phyloP scores from a whole-genome alignment of 2,329 filamentous ascomycete genomes.

The Fusarium caatingaense region DNA sequence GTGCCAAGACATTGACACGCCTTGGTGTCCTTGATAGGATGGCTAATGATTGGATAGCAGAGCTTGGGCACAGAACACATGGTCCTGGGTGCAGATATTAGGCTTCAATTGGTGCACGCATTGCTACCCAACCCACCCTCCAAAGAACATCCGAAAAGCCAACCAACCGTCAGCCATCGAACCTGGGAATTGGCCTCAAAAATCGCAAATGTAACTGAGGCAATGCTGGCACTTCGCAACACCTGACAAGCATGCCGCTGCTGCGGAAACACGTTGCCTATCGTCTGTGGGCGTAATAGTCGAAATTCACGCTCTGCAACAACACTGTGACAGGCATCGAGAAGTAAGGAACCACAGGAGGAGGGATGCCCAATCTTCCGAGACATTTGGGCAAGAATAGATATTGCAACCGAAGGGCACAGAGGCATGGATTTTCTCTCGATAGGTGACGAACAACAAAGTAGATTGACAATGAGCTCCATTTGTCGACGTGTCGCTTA shows the following conservation, averaged over 20 bases:
- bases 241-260: constrained; percentile 37
- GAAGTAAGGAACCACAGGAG: constrained; percentile 34
- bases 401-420: constrained; percentile 34
- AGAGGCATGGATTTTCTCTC: constrained; percentile 30
- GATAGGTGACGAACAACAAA: constrained; percentile 26
- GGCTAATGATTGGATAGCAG: constrained; percentile 42
- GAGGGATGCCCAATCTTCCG: constrained; percentile 42
- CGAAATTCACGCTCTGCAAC: constrained; percentile 23
- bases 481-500: constrained; percentile 45
- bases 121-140: constrained; percentile 54
- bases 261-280: constrained; percentile 44
- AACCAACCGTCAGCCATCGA: constrained; percentile 22
- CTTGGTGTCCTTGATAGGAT: constrained; percentile 12
- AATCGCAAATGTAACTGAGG: constrained; percentile 41
- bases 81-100: constrained; percentile 46
- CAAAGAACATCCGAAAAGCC: constrained; percentile 22
- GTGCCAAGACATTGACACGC: constrained; percentile 28
- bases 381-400: constrained; percentile 37
- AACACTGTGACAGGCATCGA: constrained; percentile 31
- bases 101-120: constrained; percentile 53
- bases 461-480: constrained; percentile 36
- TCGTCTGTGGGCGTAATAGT: constrained; percentile 40
- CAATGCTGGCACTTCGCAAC: constrained; percentile 35
- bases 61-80: constrained; percentile 45
- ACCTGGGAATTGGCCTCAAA: constrained; percentile 25